These are phyloP conservation scores for Agaricus sinodeliciosus DNA, from an alignment of 768 basidiomycete genomes.

Conservation along the genomic window DNA sequence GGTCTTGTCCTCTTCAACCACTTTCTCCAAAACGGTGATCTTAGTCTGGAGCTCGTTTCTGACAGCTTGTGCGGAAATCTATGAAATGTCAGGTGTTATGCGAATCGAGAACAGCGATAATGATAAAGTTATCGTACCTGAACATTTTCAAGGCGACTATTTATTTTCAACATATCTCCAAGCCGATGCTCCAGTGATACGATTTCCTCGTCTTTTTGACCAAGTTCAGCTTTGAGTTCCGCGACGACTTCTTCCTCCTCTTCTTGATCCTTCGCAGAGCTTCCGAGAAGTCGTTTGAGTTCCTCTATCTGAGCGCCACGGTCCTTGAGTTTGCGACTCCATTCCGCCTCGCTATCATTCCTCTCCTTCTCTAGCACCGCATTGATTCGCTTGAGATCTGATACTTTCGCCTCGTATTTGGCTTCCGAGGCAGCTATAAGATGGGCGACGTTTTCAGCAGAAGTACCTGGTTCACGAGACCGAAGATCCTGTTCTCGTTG, in stretches of 20 bases:
- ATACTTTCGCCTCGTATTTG: constrained; percentile 70
- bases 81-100: neutral
- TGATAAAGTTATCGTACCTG: constrained; percentile 44
- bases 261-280: constrained; percentile 52
- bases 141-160: constrained; percentile 40
- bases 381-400: constrained; percentile 64
- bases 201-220: constrained; percentile 40
- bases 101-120: neutral
- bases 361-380: constrained; percentile 71
- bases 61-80: constrained; percentile 28
- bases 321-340: constrained; percentile 78
- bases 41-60: constrained; percentile 43
- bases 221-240: constrained; percentile 49
- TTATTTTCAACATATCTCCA: constrained; percentile 44
- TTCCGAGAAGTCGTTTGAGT: constrained; percentile 52
- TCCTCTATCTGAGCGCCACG: constrained; percentile 75
- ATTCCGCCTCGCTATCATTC: constrained; percentile 81
- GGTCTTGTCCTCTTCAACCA: constrained; percentile 65
- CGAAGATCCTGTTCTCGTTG: constrained; percentile 50
- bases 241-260: constrained; percentile 50
- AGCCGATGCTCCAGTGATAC: constrained; percentile 44
- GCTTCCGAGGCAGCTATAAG: constrained; percentile 68
- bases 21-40: constrained; percentile 49
- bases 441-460: constrained; percentile 64
- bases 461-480: constrained; percentile 35